Base-by-base conservation (phyloP, 2,329 filamentous ascomycete genomes). In the Pseudogymnoascus destructans region DNA sequence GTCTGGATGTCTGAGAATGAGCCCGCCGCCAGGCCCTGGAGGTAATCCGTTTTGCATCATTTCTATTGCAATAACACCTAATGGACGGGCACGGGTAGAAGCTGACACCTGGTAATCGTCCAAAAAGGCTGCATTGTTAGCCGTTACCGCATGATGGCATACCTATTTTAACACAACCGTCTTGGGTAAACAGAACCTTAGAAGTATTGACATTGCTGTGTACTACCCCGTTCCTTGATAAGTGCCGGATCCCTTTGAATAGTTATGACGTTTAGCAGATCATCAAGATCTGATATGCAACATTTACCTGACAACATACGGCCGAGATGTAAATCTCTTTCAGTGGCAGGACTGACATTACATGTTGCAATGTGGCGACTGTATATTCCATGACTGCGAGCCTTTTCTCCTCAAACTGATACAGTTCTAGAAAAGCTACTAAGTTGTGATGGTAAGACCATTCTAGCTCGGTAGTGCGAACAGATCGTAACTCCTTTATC, bases 331-430 rank as follows among this genome's bases (percentile, higher is more conserved):
- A 25, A 7, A 49, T 32, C 56, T 62, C 59, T 36, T 62, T 9
- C 4, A 62, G 49, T 33, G 52, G 49, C 23, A 61, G 58, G 11
- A 58, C 59, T 23, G 57, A 49, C 15, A 62, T 59, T 1, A 59
- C 52, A 15, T 62, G 42, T 52, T 54, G 30, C 15, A 62, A 40
- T 55, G 59, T 62, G 38, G 58, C 40, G 40, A 55, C 58, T 30
- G 49, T 62, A 57, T 62, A 62, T 25, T 62, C 58, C 9, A 54
- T 61, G 40, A 61, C 58, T 10, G 60, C 23, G 23, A 61, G 61
- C 40, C 58, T 55, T 13, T 49, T 15, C 17, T 42, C 61, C 38
- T 59, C 7, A 58, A 57, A 59, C 35, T 36, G 30, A 60, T 62
- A 62, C 3, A 55, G 5, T 46, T 61, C 25, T 7, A 60, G 11